Percentiles rank a stretch among this genome's conserved stretches.
Evolutionary conservation across 2,329 filamentous ascomycete genomes (phyloP).

Genomic region (Venturia nashicola): DNA sequence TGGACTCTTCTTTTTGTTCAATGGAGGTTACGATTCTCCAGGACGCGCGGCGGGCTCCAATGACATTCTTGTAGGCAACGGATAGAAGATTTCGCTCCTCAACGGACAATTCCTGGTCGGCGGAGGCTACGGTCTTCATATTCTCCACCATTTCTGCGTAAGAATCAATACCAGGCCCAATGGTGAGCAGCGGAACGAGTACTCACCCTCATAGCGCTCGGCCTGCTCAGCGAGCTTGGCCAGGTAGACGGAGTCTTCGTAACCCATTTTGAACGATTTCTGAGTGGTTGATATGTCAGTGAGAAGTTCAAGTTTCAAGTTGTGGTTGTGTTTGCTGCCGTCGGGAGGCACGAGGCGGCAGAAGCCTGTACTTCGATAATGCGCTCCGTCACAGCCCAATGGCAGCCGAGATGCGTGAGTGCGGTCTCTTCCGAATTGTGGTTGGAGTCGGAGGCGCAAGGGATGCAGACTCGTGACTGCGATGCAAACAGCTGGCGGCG

Average conservation of each 20-base stretch:
- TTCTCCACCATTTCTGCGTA: slow-evolving; percentile 86
- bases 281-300: slow-evolving; percentile 12
- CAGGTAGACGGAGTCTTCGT: slow-evolving; percentile 98
- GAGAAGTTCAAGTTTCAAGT: slow-evolving; percentile 1
- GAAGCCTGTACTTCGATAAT: slow-evolving; percentile 2
- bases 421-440: background rate
- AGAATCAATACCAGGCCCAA: slow-evolving; percentile 13
- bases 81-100: slow-evolving; percentile 97
- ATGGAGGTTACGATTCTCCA: slow-evolving; percentile 98
- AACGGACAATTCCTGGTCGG: slow-evolving; percentile 54
- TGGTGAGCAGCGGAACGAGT: background rate
- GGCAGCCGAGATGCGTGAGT: background rate
- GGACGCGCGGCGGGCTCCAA: slow-evolving; percentile 88
- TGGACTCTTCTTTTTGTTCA: slow-evolving; percentile 99
- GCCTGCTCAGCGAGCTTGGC: slow-evolving; percentile 99
- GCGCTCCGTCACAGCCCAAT: background rate
- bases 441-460: background rate
- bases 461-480: background rate
- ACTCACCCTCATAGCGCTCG: slow-evolving; percentile 94
- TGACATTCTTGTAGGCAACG: slow-evolving; percentile 98
- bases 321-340: background rate
- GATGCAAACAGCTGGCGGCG: background rate
- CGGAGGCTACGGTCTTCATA: slow-evolving; percentile 96
- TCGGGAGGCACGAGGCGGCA: background rate
- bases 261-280: slow-evolving; percentile 65